Base-by-base conservation (phyloP, 805 yeast species). In the Lipomyces chichibuensis region DNA sequence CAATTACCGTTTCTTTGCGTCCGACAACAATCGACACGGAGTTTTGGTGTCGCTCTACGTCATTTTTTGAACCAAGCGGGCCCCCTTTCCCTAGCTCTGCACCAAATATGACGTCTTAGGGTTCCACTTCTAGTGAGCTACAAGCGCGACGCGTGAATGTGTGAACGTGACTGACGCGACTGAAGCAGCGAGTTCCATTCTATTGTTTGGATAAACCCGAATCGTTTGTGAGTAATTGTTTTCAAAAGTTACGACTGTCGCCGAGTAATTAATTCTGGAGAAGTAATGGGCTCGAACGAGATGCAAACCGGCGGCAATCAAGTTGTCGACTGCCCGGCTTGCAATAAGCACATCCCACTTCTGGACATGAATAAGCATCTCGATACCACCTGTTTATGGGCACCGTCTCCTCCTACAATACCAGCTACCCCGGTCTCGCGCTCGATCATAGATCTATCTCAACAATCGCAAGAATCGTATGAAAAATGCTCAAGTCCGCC, bases 291-390 rank as follows among this genome's bases (percentile, higher is more conserved):
- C 49, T 17, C 49, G 49, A 43, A n/a, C 49, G 11, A 43, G 8
- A 17, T 43, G 9, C 49, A 43, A 17, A 17, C 49, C 23, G 49
- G 20, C 20, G 9, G 20, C 49, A 43, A 43, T 9, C 49, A 17
- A 13, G 35, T 65, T 20, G 75, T 72, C 33, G 58, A 63, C 49
- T 72, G 75, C 58, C 75, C 75, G n/a, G 63, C 70, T 14, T 72
- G 75, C 69, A 43, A 55, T 20, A 27, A 32, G 23, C 27, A 59
- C 4, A 65, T 73, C 3, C 32, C 62, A 9, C 29, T 65, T n/a
- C 57, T n/a, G 27, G 43, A 52, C 51, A 63, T 72, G 60, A 71
- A 73, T 37, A 57, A 65, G 29, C 83, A 81, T 62, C 66, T 81
- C 46, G 83, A 81, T 65, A 66, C 64, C 0, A 76, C 80, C 51